Base-by-base conservation (phyloP, 1,139 yeast species). In the Suhomyces panamericanus region DNA sequence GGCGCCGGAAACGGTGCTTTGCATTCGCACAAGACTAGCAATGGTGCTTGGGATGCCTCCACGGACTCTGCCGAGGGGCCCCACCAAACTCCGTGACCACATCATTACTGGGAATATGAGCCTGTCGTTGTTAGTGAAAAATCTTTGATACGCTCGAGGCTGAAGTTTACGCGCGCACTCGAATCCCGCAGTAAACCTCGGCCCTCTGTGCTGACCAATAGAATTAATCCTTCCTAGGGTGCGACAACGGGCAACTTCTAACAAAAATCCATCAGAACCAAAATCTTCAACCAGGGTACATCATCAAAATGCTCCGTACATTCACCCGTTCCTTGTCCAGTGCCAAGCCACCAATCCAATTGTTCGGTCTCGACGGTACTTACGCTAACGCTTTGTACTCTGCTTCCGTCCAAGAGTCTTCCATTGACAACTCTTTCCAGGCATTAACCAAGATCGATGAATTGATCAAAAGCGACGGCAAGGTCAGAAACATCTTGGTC, bases 341-440 rank as follows among this genome's bases (percentile, higher is more conserved):
- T 49, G 78, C 87, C 56, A 84, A 83, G 69, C 95, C 96, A 50
- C 98, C 98, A 49, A 86, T 91, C 54, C 96, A 90, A 78, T 81
- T 93, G 68, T 91, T 81, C 63, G 99, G 99, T 54, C 75, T 93
- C 56, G 97, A 91, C 58, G 99, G 98, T 65, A 90, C 98, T 53
- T 93, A 93, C 68, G 99, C 99, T 60, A 80, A 89, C 51, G 97
- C 99, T 41, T 80, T 93, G 59, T 93, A 85, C 81, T 77, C 91
- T 48, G 98, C 99, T 30, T 87, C 98, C 47, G 85, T 85, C 56
- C 87, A 87, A 78, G 83, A 84, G 59, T 80, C 95, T 31, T 76
- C 89, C 22, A 75, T 93, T 56, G 91, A 83, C 51, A 72, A 81
- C 60, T 83, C 96, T 43, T 81, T 77, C 66, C 75, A 79, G 60